phyloP scores from a whole-genome alignment of 192 early-diverging fungal species.

The Coemansia sp. region DNA sequence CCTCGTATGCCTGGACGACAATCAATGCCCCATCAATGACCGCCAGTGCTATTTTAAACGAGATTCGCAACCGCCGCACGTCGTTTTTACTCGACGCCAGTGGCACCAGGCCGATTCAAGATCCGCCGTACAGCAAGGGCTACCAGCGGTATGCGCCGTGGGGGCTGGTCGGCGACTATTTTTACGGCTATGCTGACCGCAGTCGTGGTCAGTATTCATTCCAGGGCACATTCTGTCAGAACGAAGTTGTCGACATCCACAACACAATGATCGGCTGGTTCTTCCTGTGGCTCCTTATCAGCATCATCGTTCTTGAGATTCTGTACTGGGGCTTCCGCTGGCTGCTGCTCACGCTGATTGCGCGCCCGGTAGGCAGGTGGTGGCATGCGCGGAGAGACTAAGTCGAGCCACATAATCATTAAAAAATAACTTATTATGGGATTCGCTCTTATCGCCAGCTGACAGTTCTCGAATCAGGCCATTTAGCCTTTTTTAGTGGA shows the following conservation, averaged over 20 bases:
- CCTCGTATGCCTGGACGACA: conserved; percentile 58
- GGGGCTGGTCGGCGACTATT: conserved; percentile 56
- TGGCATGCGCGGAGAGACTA: not conserved
- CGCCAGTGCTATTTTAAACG: conserved; percentile 47
- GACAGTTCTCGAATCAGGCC: not conserved
- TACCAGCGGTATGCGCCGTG: conserved; percentile 57
- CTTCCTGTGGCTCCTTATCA: conserved; percentile 35
- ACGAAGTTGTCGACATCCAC: conserved; percentile 48
- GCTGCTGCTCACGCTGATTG: conserved; percentile 15
- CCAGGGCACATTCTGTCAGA: conserved; percentile 59
- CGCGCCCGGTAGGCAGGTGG: conserved; percentile 6
- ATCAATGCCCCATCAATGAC: conserved; percentile 45
- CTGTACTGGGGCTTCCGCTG: conserved; percentile 45
- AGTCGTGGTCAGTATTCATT: conserved; percentile 65
- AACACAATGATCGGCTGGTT: conserved; percentile 42
- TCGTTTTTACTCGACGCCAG: conserved; percentile 60
- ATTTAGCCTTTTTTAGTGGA: not conserved
- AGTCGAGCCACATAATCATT: too few relatives aligned
- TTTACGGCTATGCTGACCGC: conserved; percentile 56
- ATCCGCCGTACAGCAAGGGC: conserved; percentile 34
- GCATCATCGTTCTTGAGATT: conserved; percentile 27
- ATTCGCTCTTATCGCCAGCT: not conserved
- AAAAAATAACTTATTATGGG: too few relatives aligned
- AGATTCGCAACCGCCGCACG: conserved; percentile 53
- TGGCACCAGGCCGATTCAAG: conserved; percentile 51